Base-by-base conservation (phyloP, 2,329 filamentous ascomycete species). In the Zopfia rhizophila region DNA sequence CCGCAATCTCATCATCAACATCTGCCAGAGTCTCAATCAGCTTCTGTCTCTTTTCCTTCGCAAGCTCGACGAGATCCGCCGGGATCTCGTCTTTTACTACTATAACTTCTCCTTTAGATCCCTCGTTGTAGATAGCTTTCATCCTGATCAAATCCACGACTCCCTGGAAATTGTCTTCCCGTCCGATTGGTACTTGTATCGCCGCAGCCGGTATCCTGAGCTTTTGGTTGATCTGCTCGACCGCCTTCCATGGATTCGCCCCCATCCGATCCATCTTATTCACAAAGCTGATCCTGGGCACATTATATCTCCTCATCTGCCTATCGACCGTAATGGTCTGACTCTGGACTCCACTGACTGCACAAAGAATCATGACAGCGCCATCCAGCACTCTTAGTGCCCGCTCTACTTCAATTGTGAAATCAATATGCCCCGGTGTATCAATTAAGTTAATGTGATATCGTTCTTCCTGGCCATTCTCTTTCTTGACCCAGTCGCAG, bases 221-320 rank as follows among this genome's bases (percentile, higher is more conserved):
- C 77, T 99, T 99, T 64, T 87, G 84, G 78, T 96, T 97, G 80
- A 99, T 97, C 76, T 97, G 92, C 28, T 99, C 93, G 45, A 99
- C 86, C 7, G 91, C 92, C 76, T 96, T 97, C 85, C 92, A 99
- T 7, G 94, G 94, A 70, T 99, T 97, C 56, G 94, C 90, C 49
- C 94, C 94, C 89, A 97, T 97, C 57, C 94, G 88, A 69, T 99
- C 94, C 93, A 99, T 97, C 82, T 99, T 99, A 80, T 99, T 99
- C 71, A 99, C 86, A 68, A 99, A 99, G 42, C 90, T 96, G 72
- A 99, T 87, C 62, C 94, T 84, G 51, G 94, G 94, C 53, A 99
- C 87, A 69, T 97, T 93, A 81, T 99, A 99, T 60, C 94, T 87
- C 79, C 91, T 90, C 94, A 99, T 99, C 78, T 99, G 94, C 61